Evolutionary conservation across 768 basidiomycete species (phyloP), one percentile per base, ranked within the genome.

Genomic region (Lentinus tigrinus): DNA sequence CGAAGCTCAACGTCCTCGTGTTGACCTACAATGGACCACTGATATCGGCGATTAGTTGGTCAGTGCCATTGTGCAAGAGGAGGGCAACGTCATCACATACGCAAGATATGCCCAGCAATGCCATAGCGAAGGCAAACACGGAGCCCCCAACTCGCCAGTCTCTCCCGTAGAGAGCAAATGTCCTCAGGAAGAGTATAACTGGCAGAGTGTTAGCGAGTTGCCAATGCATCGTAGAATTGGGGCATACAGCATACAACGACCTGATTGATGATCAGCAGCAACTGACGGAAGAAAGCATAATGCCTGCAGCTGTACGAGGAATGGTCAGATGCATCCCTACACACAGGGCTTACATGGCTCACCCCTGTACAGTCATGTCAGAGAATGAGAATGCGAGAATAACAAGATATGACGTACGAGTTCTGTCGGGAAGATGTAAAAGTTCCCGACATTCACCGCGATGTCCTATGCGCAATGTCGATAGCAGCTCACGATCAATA

Each of bases 121-220:
- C 51, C 0, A 64, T 51, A 2, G 69, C 76, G 27, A 70, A 68
- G 6, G 66, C 64, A 1, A 78, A 17, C 66, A 83, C 65, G 28
- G 66, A 70, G 5, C 62, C 55, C n/a, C 78, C 57, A 36, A 82
- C 65, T 19, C 72, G 70, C 43, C 71, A 59, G 19, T 75, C 77
- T 36, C 77, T 66, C 11, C 72, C 69, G 55, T 82, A 84, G 14
- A 85, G 66, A 4, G 84, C 83, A 56, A 77, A 79, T 50, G 78
- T 78, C 39, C 83, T 78, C 40, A 81, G 66, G 13, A 75, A 74
- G 27, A 83, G 71, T 9, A 64, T 62, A 28, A 78, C 74, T 56
- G 23, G n/a, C 6, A 23, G 19, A 2, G 43, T 24, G 19, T 23
- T 19, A 23, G 43, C 21, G 21, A 26, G 5, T 14, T 3, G 21